Conservation (phyloP, 75 land plant genomes). For the Azolla pinnata region DNA sequence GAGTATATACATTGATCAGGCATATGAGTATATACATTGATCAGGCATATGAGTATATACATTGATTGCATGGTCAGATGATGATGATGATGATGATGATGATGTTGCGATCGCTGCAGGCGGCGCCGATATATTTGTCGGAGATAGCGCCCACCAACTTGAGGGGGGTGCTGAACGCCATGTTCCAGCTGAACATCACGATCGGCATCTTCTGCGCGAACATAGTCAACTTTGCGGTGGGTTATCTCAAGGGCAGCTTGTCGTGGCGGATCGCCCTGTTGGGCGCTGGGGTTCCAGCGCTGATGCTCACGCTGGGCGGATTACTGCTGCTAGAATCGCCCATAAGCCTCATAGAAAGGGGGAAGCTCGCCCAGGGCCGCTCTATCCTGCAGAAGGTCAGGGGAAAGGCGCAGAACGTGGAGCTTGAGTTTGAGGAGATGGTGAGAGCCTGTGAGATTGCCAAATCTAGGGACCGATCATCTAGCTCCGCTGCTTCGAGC, state of each 20-base stretch:
- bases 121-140: slow-evolving; percentile 37
- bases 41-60: neutral
- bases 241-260: slow-evolving; percentile 10
- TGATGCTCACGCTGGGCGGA: slow-evolving; percentile 25
- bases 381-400: slow-evolving; percentile 21
- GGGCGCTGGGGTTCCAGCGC: slow-evolving; percentile 33
- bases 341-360: slow-evolving; percentile 36
- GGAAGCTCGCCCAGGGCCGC: slow-evolving; percentile 19
- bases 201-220: slow-evolving; percentile 34
- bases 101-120: slow-evolving; percentile 17
- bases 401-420: slow-evolving; percentile 21
- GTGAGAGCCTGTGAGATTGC: slow-evolving; percentile 16
- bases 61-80: neutral
- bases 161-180: slow-evolving; percentile 31
- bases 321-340: slow-evolving; percentile 38
- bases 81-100: neutral
- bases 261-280: slow-evolving; percentile 39
- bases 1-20: neutral
- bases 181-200: slow-evolving; percentile 31
- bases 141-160: slow-evolving; percentile 40
- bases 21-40: neutral
- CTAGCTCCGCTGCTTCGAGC: slow-evolving; percentile 16
- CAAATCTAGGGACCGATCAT: slow-evolving; percentile 8
- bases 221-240: slow-evolving; percentile 33
- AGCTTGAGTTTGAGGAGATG: slow-evolving; percentile 33